These are phyloP conservation scores for Penicillium glabrum DNA, from an alignment of 2,329 filamentous ascomycete genomes.

Conservation along the genomic window DNA sequence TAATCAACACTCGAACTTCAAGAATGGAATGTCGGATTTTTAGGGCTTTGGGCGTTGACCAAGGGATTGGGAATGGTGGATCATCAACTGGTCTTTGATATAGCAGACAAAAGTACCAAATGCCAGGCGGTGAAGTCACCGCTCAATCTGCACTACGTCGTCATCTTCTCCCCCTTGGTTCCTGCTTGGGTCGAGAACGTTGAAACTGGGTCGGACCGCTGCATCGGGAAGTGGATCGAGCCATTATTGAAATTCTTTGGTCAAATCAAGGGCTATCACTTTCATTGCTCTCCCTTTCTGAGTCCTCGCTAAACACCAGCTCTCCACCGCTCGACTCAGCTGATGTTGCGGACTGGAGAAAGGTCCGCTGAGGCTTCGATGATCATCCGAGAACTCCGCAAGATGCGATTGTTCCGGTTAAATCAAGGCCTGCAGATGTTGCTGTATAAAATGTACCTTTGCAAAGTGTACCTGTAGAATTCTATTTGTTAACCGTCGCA, in stretches of 20 bases:
- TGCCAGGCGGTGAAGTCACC: slow-evolving; percentile 23
- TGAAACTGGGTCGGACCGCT: slow-evolving; percentile 39
- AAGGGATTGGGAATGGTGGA: slow-evolving; percentile 23
- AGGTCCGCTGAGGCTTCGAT: slow-evolving; percentile 14
- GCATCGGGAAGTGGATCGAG: slow-evolving; percentile 38
- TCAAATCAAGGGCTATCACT: background rate
- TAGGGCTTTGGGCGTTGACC: background rate
- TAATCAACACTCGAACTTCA: slow-evolving; percentile 5
- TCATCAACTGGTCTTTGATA: background rate
- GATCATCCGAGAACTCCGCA: slow-evolving; percentile 14
- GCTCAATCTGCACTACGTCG: slow-evolving; percentile 9
- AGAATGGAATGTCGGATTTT: background rate
- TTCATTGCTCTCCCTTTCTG: background rate
- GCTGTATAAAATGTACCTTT: background rate
- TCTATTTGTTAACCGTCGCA: background rate
- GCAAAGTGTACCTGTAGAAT: background rate
- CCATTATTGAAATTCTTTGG: slow-evolving; percentile 2
- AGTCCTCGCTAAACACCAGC: background rate
- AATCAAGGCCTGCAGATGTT: background rate
- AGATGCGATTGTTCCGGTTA: background rate
- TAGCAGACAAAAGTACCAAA: background rate
- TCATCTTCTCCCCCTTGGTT: slow-evolving; percentile 10
- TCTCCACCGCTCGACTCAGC: background rate
- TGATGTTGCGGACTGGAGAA: slow-evolving; percentile 8
- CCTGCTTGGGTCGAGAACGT: slow-evolving; percentile 28